Conservation (phyloP, 768 basidiomycete species). For the Chalciporus sphaerocephalus region DNA sequence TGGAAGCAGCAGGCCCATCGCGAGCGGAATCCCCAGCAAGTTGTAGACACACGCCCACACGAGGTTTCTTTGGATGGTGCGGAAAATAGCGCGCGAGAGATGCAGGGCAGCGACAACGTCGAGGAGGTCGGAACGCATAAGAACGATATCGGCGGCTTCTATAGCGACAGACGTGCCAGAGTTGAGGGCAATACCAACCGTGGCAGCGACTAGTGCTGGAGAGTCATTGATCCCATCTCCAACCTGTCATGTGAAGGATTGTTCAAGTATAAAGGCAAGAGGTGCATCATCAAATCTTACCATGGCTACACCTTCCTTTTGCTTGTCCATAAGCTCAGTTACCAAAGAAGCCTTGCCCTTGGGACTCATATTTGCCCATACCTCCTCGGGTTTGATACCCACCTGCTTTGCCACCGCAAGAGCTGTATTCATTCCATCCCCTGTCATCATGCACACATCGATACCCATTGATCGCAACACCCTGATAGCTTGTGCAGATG, state of each 20-base stretch:
- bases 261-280: not conserved
- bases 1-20: constrained; percentile 95
- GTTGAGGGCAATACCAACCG: constrained; percentile 93
- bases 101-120: constrained; percentile 97
- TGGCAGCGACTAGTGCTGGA: constrained; percentile 91
- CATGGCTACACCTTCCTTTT: constrained; percentile 83
- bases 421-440: constrained; percentile 84
- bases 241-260: constrained; percentile 49
- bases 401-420: constrained; percentile 85
- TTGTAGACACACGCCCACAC: constrained; percentile 97
- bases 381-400: constrained; percentile 76
- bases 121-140: constrained; percentile 94
- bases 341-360: constrained; percentile 91
- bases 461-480: constrained; percentile 88
- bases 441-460: constrained; percentile 90
- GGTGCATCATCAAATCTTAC: constrained; percentile 39
- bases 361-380: constrained; percentile 92
- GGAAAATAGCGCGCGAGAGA: constrained; percentile 83
- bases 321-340: constrained; percentile 69
- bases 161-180: constrained; percentile 96
- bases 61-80: constrained; percentile 87
- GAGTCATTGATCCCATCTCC: constrained; percentile 99
- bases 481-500: constrained; percentile 75
- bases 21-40: constrained; percentile 88
- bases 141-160: constrained; percentile 96